Evolutionary conservation across 805 yeast species (phyloP).

Genomic region (Spathaspora hagerdaliae): DNA sequence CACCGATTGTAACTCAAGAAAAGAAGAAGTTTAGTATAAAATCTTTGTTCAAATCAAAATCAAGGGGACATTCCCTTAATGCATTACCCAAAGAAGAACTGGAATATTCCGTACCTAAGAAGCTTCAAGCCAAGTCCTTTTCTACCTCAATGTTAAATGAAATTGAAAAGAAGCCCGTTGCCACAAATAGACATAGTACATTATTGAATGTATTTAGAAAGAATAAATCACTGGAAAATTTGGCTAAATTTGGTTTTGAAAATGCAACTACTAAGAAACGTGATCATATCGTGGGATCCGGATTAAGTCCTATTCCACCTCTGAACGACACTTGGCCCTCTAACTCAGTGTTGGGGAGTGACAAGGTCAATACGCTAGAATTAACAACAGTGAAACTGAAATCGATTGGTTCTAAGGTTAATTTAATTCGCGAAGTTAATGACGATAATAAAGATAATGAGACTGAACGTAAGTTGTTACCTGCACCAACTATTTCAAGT

Average conservation of each 20-base stretch:
- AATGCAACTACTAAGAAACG: background rate
- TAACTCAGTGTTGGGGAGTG: too few relatives aligned
- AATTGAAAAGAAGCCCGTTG: background rate
- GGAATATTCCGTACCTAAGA: constrained; percentile 5
- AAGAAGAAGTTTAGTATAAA: constrained; percentile 36
- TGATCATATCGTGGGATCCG: constrained; percentile 5
- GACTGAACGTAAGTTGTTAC: background rate
- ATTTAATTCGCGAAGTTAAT: constrained; percentile 27
- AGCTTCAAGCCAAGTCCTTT: constrained; percentile 22
- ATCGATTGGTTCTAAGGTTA: background rate
- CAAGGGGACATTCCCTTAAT: constrained; percentile 24
- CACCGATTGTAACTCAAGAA: constrained; percentile 7
- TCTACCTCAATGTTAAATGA: constrained; percentile 20
- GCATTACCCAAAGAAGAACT: background rate
- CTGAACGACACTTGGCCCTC: background rate
- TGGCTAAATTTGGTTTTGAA: constrained; percentile 5
- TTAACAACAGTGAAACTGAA: too few relatives aligned
- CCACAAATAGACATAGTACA: background rate
- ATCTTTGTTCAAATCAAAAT: constrained; percentile 34
- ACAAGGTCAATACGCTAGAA: too few relatives aligned
- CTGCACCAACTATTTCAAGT: background rate
- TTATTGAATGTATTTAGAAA: constrained; percentile 20
- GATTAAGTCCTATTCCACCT: constrained; percentile 7
- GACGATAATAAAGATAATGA: constrained; percentile 13
- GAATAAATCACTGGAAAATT: constrained; percentile 16